Evolutionary conservation across 495 filamentous ascomycete species (phyloP), one percentile per base, ranked within the genome.

Genomic region (Trichoderma parareesei): DNA sequence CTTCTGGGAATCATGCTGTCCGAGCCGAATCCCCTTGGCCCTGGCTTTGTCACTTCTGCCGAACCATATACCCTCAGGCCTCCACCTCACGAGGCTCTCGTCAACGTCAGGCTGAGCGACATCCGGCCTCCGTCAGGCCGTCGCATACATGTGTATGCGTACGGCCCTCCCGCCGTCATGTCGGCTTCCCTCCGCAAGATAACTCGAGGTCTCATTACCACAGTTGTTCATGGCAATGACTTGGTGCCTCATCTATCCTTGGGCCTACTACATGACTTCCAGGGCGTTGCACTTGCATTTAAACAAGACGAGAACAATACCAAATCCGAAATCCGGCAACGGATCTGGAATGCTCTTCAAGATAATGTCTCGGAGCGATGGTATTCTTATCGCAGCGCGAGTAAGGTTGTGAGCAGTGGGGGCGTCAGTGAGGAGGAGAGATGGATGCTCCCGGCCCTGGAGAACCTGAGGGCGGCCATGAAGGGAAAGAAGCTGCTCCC

Each of bases 91-190:
- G 72, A 77, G 14, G 74, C 84, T 27, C 67, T 84, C 16, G 70
- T 71, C n/a, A 69, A 72, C 11, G 67, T 64, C 60, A 71, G 11
- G 35, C 67, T 60, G 49, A 70, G 65, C 63, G 69, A 69, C 60
- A 78, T 85, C 63, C 82, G 76, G 53, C 82, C 90, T 5, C 90
- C 87, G 20, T 68, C 84, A 0, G 84, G 85, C 57, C 82, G 90
- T 9, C 87, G 85, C 57, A 87, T 91, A 46, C 89, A 90, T 70
- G 89, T 90, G 60, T 93, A 89, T 73, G 88, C 89, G 43, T 93
- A 90, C 70, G 90, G 90, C 3, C 87, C 90, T 10, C 88, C 90
- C 10, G 84, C 87, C 3, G 86, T 85, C 55, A 84, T 92, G 77
- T 92, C 87, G 2, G 83, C 88, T 0, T 83, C 86, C n/a, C 79